Evolutionary conservation across 371 early-diverging fungal genomes (phyloP).

Genomic region (Mucor saturninus): DNA sequence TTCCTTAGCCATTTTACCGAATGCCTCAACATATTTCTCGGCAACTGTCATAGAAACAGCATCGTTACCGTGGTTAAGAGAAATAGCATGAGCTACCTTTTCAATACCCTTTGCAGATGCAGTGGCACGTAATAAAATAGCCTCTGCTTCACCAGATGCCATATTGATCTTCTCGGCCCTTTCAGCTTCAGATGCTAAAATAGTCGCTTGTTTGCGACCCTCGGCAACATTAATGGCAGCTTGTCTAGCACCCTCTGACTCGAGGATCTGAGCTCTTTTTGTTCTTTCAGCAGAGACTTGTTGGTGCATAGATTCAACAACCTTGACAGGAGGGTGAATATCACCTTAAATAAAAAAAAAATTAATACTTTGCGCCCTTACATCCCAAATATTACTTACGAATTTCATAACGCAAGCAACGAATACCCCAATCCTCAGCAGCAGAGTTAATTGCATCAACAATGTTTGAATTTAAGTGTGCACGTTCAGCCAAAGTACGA

Average conservation of each 20-base stretch:
- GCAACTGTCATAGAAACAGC: slow-evolving; percentile 94
- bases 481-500: slow-evolving; percentile 93
- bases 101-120: slow-evolving; percentile 88
- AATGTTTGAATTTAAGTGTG: slow-evolving; percentile 90
- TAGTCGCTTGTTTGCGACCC: slow-evolving; percentile 91
- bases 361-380: background rate
- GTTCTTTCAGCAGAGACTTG: slow-evolving; percentile 96
- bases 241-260: slow-evolving; percentile 94
- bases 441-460: slow-evolving; percentile 95
- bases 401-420: slow-evolving; percentile 92
- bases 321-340: slow-evolving; percentile 95
- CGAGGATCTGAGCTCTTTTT: slow-evolving; percentile 96
- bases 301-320: slow-evolving; percentile 97
- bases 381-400: slow-evolving; percentile 40
- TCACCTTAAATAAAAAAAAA: slow-evolving; percentile 62
- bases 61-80: slow-evolving; percentile 70
- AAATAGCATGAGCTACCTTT: slow-evolving; percentile 81
- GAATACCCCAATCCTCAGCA: slow-evolving; percentile 95
- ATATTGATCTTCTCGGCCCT: slow-evolving; percentile 89
- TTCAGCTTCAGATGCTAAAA: slow-evolving; percentile 94
- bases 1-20: slow-evolving; percentile 91
- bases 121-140: slow-evolving; percentile 83
- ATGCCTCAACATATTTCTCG: slow-evolving; percentile 97
- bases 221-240: slow-evolving; percentile 97
- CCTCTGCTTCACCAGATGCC: slow-evolving; percentile 89